These are phyloP conservation scores for Globisporangium carolinianum DNA, from an alignment of 352 stramenopile species.

Conservation along the genomic window DNA sequence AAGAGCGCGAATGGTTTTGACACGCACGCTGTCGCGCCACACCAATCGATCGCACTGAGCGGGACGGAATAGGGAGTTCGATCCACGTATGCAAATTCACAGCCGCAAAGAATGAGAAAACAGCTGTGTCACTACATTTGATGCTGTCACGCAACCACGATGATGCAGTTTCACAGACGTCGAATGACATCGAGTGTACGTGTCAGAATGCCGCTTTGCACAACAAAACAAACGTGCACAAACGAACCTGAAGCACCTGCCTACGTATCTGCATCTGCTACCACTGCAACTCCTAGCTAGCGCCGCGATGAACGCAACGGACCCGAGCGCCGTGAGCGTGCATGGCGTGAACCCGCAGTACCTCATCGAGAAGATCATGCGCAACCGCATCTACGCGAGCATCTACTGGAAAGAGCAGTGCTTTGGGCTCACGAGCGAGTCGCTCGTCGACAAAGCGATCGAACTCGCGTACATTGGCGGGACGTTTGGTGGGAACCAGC, in stretches of 20 bases:
- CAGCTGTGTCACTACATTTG: too few species aligned
- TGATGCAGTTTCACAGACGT: too few species aligned
- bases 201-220: too few species aligned
- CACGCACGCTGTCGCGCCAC: too few species aligned
- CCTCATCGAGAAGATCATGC: conserved; percentile 98
- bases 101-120: too few species aligned
- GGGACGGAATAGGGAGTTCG: background rate
- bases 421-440: conserved; percentile 94
- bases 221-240: too few species aligned
- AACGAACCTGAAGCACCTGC: background rate
- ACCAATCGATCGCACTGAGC: background rate
- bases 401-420: conserved; percentile 98
- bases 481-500: conserved; percentile 92
- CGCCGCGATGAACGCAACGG: conserved; percentile 84
- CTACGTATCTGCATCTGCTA: too few species aligned
- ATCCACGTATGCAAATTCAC: background rate
- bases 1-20: background rate
- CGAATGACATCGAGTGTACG: too few species aligned
- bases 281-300: background rate
- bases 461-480: conserved; percentile 91
- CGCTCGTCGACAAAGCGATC: conserved; percentile 95
- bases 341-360: conserved; percentile 97
- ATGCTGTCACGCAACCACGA: too few species aligned
- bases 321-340: conserved; percentile 85
- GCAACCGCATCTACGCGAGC: conserved; percentile 93